These are phyloP conservation scores for Fraxinus nigra DNA, from an alignment of 305 asterid species.

Conservation along the genomic window DNA sequence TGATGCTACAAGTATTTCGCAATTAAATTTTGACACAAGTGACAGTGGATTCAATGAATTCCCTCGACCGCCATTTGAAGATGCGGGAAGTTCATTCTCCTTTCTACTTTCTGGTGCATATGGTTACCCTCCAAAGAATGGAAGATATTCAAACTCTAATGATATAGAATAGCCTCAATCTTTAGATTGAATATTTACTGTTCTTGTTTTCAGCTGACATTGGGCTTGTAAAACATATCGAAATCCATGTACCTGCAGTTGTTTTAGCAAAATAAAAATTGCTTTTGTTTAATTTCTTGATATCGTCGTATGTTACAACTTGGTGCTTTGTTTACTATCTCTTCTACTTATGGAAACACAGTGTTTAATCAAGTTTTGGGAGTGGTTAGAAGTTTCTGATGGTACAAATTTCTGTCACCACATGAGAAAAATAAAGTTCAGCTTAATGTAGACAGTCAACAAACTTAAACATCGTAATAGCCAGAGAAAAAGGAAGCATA, in stretches of 20 bases:
- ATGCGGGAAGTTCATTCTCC: slow-evolving; percentile 35
- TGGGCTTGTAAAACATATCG: background rate
- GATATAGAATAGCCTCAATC: slow-evolving; percentile 14
- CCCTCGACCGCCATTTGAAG: slow-evolving; percentile 41
- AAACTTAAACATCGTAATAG: background rate
- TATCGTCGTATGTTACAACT: background rate
- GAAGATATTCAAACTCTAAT: slow-evolving; percentile 28
- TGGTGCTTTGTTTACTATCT: background rate
- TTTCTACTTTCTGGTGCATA: slow-evolving; percentile 38
- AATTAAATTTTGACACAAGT: slow-evolving; percentile 35
- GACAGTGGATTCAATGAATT: slow-evolving; percentile 38
- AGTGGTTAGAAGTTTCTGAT: background rate
- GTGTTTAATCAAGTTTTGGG: background rate
- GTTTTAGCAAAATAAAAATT: background rate
- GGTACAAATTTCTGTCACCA: background rate
- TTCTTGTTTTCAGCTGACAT: background rate
- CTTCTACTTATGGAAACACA: background rate
- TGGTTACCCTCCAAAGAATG: slow-evolving; percentile 33
- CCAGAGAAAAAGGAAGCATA: background rate
- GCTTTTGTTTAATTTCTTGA: background rate
- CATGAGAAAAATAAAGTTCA: background rate
- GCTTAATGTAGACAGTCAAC: background rate
- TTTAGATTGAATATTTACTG: slow-evolving; percentile 15
- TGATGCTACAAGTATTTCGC: slow-evolving; percentile 31
- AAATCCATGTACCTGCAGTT: background rate